phyloP scores from a whole-genome alignment of 768 basidiomycete species.

The Collybia nuda region DNA sequence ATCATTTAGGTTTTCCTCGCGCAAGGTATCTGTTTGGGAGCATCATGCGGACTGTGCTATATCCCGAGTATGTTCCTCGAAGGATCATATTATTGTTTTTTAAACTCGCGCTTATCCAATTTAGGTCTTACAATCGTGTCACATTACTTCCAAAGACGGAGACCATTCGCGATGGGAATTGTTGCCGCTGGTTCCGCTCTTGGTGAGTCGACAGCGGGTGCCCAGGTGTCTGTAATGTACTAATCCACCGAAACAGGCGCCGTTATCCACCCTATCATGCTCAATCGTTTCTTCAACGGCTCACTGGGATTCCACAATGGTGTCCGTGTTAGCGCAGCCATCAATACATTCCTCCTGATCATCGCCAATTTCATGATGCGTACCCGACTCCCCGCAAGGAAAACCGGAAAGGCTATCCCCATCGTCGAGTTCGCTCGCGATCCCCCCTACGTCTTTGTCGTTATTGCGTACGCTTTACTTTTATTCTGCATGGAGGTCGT shows the following conservation, averaged over 20 bases:
- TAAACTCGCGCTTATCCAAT: not conserved
- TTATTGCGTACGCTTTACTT: constrained; percentile 29
- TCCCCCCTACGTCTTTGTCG: constrained; percentile 39
- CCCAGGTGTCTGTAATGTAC: too few species aligned
- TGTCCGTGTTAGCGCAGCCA: constrained; percentile 3
- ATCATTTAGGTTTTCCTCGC: constrained; percentile 40
- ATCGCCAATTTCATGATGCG: not conserved
- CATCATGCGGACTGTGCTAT: constrained; percentile 51
- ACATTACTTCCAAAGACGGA: constrained; percentile 34
- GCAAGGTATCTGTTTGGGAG: constrained; percentile 47
- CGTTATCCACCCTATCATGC: constrained; percentile 59
- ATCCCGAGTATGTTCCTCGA: constrained; percentile 33
- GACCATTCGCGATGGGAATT: constrained; percentile 33
- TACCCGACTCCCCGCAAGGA: constrained; percentile 16
- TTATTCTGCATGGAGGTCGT: not conserved
- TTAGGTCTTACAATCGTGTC: constrained; percentile 25
- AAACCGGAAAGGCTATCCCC: constrained; percentile 20
- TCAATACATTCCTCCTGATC: not conserved
- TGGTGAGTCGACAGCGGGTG: not conserved
- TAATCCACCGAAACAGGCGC: constrained; percentile 52
- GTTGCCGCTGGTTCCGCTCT: constrained; percentile 23
- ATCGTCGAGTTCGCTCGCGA: constrained; percentile 37
- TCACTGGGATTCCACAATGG: constrained; percentile 16
- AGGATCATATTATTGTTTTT: not conserved
- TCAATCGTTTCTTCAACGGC: constrained; percentile 53